Base-by-base conservation (phyloP, 2,329 filamentous ascomycete genomes). In the Mycocentrospora acerina region DNA sequence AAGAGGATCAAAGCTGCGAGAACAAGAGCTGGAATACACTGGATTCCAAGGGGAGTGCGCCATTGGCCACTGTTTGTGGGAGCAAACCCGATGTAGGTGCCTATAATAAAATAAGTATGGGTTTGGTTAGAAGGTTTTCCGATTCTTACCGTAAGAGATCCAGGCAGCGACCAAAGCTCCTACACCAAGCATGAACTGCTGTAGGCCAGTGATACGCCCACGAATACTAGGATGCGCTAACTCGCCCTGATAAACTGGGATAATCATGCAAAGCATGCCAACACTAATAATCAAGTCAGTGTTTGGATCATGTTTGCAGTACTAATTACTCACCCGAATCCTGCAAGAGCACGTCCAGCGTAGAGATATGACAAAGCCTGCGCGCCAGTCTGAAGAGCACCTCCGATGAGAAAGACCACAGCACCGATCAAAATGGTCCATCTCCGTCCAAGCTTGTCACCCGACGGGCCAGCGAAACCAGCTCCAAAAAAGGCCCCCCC, bases 111-210 rank as follows among this genome's bases (percentile, higher is more conserved):
- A 44, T 31, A 44, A 32, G 16, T 30, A 2, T 11, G 10, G 12
- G 7, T 32, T 15, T 11, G 5, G 11, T 11, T 28, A 2, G 17
- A n/a, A 12, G 11, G 12, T n/a, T n/a, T 10, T n/a, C 18, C 7
- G 14, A n/a, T 11, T 10, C 38, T 22, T 46, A 71, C 82, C 87
- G 45, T 83, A 91, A 0, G 81, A 82, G 32, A 86, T 80, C 86
- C 86, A 90, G 0, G 81, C 76, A 7, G 88, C 87, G 12, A 82
- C 69, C 2, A 93, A 76, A 12, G 85, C 73, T 40, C 88, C 88
- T 18, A 91, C 78, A 1, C 86, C 87, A 35, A 91, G 64, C 86
- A 90, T 90, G 59, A 90, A 90, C 55, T 90, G 87, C 63, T 90
- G 87, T 3, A 91, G 72, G 19, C 81, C 79, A 0, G 86, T 90